These are phyloP conservation scores for Prinsepia uniflora DNA, from an alignment of 306 rosid species.

Conservation along the genomic window DNA sequence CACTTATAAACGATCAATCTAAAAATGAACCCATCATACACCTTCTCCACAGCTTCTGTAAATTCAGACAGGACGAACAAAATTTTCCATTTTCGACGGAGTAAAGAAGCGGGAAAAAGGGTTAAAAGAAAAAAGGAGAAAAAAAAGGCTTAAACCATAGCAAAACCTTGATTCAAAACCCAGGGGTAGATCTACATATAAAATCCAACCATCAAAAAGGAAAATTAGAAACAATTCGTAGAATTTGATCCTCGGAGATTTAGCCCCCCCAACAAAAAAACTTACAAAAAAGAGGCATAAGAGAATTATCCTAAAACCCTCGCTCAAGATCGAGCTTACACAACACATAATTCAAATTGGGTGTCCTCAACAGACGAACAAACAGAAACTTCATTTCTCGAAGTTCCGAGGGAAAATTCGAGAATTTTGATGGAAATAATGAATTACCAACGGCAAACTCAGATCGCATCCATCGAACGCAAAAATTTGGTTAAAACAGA, in stretches of 20 bases:
- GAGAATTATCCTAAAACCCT: conserved; percentile 33
- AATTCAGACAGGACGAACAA: conserved; percentile 7
- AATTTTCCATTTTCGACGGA: conserved; percentile 4
- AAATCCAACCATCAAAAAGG: conserved; percentile 13
- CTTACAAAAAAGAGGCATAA: too few relatives aligned
- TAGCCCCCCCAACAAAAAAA: background rate
- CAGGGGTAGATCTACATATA: conserved; percentile 14
- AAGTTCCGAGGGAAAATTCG: background rate
- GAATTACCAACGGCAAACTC: conserved; percentile 15
- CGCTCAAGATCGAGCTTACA: conserved; percentile 25
- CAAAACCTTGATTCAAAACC: conserved; percentile 32
- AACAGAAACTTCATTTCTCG: conserved; percentile 11
- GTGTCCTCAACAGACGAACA: background rate
- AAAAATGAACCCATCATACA: conserved; percentile 9
- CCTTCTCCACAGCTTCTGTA: conserved; percentile 5
- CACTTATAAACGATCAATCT: conserved; percentile 6
- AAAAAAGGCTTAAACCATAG: conserved; percentile 34
- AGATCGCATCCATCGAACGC: conserved; percentile 45
- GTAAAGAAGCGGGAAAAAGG: conserved; percentile 9
- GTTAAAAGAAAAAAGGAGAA: background rate
- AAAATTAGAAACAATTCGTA: conserved; percentile 19
- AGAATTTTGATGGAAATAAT: conserved; percentile 3
- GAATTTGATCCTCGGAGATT: background rate
- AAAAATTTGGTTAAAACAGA: conserved; percentile 23
- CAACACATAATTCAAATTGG: conserved; percentile 19